Conservation (phyloP, 345 rosid genomes). For the Brassica incana region DNA sequence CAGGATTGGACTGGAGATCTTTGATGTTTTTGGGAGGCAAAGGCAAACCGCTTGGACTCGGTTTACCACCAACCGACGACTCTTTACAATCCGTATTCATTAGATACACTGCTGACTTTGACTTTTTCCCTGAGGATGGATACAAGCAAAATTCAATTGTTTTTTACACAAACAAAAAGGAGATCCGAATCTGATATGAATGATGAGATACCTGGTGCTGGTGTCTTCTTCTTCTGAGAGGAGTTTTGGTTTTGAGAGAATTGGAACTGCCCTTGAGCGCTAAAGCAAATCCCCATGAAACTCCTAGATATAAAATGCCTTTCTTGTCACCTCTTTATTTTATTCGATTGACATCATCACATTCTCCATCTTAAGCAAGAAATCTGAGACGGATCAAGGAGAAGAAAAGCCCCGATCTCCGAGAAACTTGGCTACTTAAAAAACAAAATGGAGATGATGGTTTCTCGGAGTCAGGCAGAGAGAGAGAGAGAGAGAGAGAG, state of each 20-base stretch:
- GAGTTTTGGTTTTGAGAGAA: neutral
- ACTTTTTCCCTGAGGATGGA: neutral
- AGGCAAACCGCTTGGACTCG: slow-evolving; percentile 23
- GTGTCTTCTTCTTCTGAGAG: neutral
- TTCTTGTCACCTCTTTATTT: neutral
- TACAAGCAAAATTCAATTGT: neutral
- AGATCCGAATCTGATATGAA: neutral
- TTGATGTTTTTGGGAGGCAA: slow-evolving; percentile 64
- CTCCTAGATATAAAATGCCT: neutral
- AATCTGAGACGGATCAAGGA: neutral
- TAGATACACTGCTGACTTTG: slow-evolving; percentile 18
- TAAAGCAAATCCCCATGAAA: neutral
- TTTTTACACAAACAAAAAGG: neutral
- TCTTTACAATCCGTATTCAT: slow-evolving; percentile 35
- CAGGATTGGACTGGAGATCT: slow-evolving; percentile 72
- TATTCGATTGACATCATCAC: neutral
- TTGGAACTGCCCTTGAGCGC: neutral
- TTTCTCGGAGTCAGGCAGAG: neutral
- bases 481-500: neutral
- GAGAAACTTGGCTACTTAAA: neutral
- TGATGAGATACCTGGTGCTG: neutral
- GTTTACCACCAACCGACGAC: slow-evolving; percentile 13
- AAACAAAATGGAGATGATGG: neutral
- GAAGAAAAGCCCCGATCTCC: neutral
- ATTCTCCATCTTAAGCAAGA: neutral